Evolutionary conservation across 371 early-diverging fungal genomes (phyloP), one percentile per base, ranked within the genome.

Genomic region (Rhizopus delemar): DNA sequence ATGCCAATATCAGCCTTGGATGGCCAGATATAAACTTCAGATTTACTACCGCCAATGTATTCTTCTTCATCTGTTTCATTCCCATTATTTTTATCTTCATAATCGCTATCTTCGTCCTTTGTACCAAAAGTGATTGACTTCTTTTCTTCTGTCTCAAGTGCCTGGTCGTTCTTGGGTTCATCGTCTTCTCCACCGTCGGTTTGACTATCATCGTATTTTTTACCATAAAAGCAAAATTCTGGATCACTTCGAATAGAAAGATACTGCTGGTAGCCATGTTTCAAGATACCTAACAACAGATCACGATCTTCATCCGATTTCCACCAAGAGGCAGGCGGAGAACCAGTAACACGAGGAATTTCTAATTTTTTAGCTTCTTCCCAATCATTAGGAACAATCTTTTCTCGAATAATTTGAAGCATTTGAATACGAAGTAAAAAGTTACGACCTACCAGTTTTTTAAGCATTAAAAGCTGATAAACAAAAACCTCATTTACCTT

Each of bases 241-340:
- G 81, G 82, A 53, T 92, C 92, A 34, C 75, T 80, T 29, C 88
- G 78, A 68, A 89, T 84, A 13, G 81, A 74, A 15, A 76, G 73
- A 45, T 88, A 70, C 52, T 90, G 87, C 52, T 87, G 86, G 66
- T 93, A 95, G 3, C 95, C 95, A 60, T 93, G 86, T 53, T 87
- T 89, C 60, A 81, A 78, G 29, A 90, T 90, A 35, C 93, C 93
- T 36, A 93, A 69, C 60, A 93, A 59, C 31, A 95, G 59, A 66
- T 90, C 91, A n/a, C 88, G 85, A 60, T 95, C 95, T 64, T 92
- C 88, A n/a, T 81, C 65, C 3, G 80, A 74, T 7, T 90, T 89
- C 95, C 95, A 95, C 93, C 93, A 92, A 1, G 78, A 64, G 0
- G 82, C 83, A 9, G 92, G 92, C 4, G 51, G 41, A 9, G 63